Percentiles rank a stretch among this genome's conserved stretches.
Conservation (phyloP, 2,329 filamentous ascomycete genomes). For the Achaetomium macrosporum region DNA sequence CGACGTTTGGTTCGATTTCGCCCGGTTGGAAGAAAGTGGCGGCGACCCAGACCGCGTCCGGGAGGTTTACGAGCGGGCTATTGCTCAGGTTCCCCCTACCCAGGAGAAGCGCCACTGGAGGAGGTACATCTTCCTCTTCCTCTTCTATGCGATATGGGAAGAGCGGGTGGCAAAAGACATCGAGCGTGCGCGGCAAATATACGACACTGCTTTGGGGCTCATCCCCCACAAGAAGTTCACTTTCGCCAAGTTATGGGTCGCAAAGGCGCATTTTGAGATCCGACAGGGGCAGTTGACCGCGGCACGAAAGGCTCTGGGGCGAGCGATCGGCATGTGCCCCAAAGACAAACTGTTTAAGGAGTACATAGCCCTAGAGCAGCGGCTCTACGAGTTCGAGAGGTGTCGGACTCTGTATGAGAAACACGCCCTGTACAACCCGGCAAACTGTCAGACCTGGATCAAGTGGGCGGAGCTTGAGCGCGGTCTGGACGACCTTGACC, state of each 20-base stretch:
- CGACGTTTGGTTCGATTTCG: conserved; percentile 95
- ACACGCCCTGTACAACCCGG: conserved; percentile 84
- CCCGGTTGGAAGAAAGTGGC: conserved; percentile 78
- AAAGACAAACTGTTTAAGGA: conserved; percentile 94
- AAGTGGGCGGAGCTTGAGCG: conserved; percentile 91
- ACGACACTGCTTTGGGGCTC: conserved; percentile 77
- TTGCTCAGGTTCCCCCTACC: conserved; percentile 89
- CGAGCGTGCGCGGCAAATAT: conserved; percentile 79
- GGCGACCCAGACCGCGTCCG: conserved; percentile 78
- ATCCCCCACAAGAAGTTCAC: conserved; percentile 97
- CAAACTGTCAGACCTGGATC: conserved; percentile 93
- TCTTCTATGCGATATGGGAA: conserved; percentile 95
- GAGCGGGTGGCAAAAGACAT: conserved; percentile 78
- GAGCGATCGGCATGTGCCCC: conserved; percentile 87
- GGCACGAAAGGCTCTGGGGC: conserved; percentile 83
- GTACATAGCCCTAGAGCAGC: conserved; percentile 88
- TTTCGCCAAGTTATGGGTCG: conserved; percentile 92
- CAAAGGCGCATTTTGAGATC: conserved; percentile 90
- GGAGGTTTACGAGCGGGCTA: conserved; percentile 91
- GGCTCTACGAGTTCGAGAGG: conserved; percentile 87
- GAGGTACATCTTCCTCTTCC: conserved; percentile 94
- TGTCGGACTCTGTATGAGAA: conserved; percentile 92
- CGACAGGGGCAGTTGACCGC: conserved; percentile 74
- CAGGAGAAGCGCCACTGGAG: conserved; percentile 97
- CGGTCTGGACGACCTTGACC: conserved; percentile 81